Base-by-base conservation (phyloP, 2,329 filamentous ascomycete species). In the Fusarium equiseti region DNA sequence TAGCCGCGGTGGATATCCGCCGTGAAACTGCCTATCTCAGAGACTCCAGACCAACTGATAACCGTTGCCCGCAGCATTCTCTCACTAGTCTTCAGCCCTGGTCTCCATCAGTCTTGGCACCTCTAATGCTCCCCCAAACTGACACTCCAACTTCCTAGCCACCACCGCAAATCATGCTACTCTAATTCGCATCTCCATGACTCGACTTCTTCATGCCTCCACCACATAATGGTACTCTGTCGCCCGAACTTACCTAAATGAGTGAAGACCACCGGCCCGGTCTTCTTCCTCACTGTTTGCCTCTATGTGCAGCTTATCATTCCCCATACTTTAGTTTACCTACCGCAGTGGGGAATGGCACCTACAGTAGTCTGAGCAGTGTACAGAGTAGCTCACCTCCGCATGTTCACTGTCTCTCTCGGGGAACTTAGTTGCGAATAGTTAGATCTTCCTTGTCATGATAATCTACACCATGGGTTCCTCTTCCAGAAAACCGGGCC, bases 401-500 rank as follows among this genome's bases (percentile, higher is more conserved):
- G 59, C 53, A 52, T 58, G 29, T 38, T 40, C 51, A 45, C 32
- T 55, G 18, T 38, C 53, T 16, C 59, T 45, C 32, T 64, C 64
- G 56, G 43, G 44, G 40, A 62, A 58, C 67, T 50, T 40, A 59
- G 42, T 59, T 24, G 54, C 40, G 53, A 52, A 68, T 56, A 57
- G 46, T 42, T 65, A 38, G 18, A 55, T 31, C 18, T 35, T 42
- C 54, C 53, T 48, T 46, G 62, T 35, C 31, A 42, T 24, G 38
- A 46, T 42, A 59, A 69, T 70, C 66, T 61, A 66, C 67, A 71
- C 66, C 51, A 44, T 64, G 52, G 66, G 40, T 43, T 52, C 52
- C 59, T 59, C 55, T 67, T 69, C 55, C 43, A 73, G 66, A 73
- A 68, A 58, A 66, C 73, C 73, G 73, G 73, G 51, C 71, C 73